Conservation (phyloP, 2,329 filamentous ascomycete genomes). For the Pseudogymnoascus sp. region DNA sequence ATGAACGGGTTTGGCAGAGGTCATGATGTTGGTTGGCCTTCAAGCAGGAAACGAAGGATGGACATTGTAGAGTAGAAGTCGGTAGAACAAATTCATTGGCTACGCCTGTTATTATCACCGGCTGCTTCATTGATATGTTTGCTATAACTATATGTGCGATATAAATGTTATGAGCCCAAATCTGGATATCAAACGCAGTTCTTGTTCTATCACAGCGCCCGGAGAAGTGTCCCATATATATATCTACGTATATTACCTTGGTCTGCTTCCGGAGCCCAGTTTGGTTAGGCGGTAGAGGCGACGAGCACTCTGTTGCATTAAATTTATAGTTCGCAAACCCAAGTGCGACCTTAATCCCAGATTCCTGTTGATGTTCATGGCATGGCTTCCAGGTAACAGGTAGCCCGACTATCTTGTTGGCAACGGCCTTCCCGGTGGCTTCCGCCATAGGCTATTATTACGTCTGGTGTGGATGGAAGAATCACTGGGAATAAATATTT, state of each 20-base stretch:
- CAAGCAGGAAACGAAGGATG: not conserved
- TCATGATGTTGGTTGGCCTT: not conserved
- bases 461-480: not conserved
- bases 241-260: not conserved
- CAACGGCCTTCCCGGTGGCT: not conserved
- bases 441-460: not conserved
- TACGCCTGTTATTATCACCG: slow-evolving; percentile 4
- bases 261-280: not conserved
- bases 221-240: not conserved
- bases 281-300: not conserved
- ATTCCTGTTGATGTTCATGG: not conserved
- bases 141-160: not conserved
- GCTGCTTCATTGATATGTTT: not conserved
- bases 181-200: not conserved
- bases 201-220: not conserved
- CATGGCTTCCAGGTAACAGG: not conserved
- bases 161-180: not conserved
- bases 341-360: not conserved
- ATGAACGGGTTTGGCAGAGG: not conserved
- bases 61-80: slow-evolving; percentile 9
- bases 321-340: not conserved
- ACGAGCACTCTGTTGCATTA: no score
- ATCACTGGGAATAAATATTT: not conserved
- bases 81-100: slow-evolving; percentile 7
- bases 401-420: not conserved